Percentiles rank a stretch among this genome's conserved stretches.
Evolutionary conservation across 2,329 filamentous ascomycete genomes (phyloP).

Genomic region (Dactylella cylindrospora): DNA sequence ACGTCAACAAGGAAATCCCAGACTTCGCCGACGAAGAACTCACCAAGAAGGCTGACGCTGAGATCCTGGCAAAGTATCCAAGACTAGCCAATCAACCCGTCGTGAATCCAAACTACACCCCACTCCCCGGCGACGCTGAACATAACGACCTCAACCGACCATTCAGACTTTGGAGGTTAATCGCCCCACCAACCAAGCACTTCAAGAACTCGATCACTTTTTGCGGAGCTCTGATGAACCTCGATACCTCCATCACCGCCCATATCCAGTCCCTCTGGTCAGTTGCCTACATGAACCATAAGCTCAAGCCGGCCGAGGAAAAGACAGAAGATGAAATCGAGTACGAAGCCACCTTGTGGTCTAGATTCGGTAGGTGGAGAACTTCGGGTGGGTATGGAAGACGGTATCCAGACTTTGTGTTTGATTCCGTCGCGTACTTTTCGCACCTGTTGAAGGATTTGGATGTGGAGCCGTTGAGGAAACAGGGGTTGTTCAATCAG

Average conservation of each 20-base stretch:
- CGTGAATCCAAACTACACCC: constrained; percentile 56
- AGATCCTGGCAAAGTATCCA: constrained; percentile 59
- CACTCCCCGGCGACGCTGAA: constrained; percentile 50
- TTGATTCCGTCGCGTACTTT: constrained; percentile 71
- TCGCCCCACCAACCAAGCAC: constrained; percentile 33
- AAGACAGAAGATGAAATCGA: constrained; percentile 52
- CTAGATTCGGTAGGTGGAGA: constrained; percentile 69
- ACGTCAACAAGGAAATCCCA: constrained; percentile 47
- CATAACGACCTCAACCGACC: constrained; percentile 35
- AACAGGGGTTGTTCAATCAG: constrained; percentile 58
- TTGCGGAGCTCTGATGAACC: constrained; percentile 55
- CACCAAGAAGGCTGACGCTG: constrained; percentile 56
- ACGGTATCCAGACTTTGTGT: constrained; percentile 69
- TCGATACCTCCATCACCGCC: constrained; percentile 54
- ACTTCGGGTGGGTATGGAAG: constrained; percentile 67
- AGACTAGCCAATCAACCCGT: constrained; percentile 59
- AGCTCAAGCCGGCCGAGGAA: constrained; percentile 53
- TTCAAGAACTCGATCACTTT: constrained; percentile 53
- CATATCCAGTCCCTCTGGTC: constrained; percentile 64
- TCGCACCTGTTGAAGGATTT: constrained; percentile 69
- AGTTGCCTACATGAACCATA: constrained; percentile 63
- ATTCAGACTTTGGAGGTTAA: constrained; percentile 37
- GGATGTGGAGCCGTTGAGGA: constrained; percentile 61
- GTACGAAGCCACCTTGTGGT: constrained; percentile 64
- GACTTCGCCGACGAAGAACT: constrained; percentile 53